A percentile compares a stretch with the other conserved stretches of the same genome.
Evolutionary conservation across 441 rosid genomes (phyloP).

Genomic region (Cnidoscolus chayamansa): DNA sequence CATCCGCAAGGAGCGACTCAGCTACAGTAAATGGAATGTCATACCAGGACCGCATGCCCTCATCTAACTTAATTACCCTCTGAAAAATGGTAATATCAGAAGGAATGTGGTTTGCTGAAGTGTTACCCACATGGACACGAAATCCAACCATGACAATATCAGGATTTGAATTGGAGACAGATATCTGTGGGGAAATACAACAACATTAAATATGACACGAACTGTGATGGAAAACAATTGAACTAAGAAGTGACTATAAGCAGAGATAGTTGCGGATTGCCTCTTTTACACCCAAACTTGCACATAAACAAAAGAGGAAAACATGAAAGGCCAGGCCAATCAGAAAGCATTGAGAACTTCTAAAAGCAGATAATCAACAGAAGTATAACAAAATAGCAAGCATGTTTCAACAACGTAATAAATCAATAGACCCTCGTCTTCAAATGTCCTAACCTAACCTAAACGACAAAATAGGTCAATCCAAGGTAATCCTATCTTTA

Average conservation of each 20-base stretch:
- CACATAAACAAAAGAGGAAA: background rate
- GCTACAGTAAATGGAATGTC: slow-evolving; percentile 98
- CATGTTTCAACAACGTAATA: too few species aligned
- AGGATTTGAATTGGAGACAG: slow-evolving; percentile 92
- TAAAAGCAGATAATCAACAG: background rate
- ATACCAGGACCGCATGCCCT: slow-evolving; percentile 98
- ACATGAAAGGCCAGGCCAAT: background rate
- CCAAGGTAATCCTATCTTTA: background rate
- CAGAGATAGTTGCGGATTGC: too few species aligned
- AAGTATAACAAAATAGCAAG: background rate
- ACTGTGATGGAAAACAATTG: background rate
- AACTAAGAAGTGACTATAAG: background rate
- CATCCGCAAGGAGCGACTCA: slow-evolving; percentile 99
- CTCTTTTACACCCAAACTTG: background rate
- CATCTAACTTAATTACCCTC: slow-evolving; percentile 94
- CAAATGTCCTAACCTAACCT: background rate
- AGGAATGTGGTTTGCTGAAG: slow-evolving; percentile 92
- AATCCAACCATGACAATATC: slow-evolving; percentile 99
- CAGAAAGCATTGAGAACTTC: too few species aligned
- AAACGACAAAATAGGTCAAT: background rate
- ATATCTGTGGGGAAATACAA: slow-evolving; percentile 52
- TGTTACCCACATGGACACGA: slow-evolving; percentile 94
- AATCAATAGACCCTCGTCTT: background rate
- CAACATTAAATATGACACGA: background rate
- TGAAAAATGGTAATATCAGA: slow-evolving; percentile 88